Conservation (phyloP, 2,329 filamentous ascomycete genomes). For the Ophiosphaerella herpotricha region DNA sequence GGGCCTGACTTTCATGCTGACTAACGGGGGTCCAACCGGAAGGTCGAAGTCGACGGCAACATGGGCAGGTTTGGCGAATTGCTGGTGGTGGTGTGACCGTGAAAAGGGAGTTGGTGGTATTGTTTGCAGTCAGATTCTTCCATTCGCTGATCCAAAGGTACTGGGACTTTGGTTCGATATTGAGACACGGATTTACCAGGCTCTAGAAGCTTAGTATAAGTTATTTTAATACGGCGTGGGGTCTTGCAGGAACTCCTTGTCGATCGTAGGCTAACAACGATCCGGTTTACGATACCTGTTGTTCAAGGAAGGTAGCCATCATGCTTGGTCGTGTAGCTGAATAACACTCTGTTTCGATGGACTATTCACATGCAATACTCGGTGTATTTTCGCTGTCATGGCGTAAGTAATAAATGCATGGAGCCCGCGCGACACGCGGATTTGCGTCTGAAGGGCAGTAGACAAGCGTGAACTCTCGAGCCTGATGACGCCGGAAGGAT, state of each 20-base stretch:
- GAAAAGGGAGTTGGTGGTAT: slow-evolving; percentile 59
- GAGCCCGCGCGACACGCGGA: background rate
- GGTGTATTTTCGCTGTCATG: background rate
- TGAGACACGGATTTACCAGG: slow-evolving; percentile 28
- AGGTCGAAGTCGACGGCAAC: slow-evolving; percentile 49
- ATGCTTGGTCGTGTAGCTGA: no score
- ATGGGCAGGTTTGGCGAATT: slow-evolving; percentile 65
- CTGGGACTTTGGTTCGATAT: slow-evolving; percentile 26
- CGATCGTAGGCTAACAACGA: no score
- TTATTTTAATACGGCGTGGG: no score
- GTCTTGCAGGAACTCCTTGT: no score
- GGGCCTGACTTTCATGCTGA: slow-evolving; percentile 65
- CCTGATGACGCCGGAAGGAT: no score
- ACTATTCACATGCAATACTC: background rate
- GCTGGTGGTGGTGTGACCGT: slow-evolving; percentile 66
- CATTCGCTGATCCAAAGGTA: slow-evolving; percentile 35
- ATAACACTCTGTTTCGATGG: no score
- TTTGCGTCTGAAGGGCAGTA: background rate
- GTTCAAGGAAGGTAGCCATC: no score
- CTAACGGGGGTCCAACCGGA: slow-evolving; percentile 29
- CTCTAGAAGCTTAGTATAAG: slow-evolving; percentile 1
- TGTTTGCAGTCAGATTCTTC: slow-evolving; percentile 35
- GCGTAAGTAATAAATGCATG: background rate
- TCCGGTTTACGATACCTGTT: no score
- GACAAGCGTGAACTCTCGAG: no score